These are phyloP conservation scores for Exophiala lecanii-corni DNA, from an alignment of 2,329 filamentous ascomycete species.

Conservation along the genomic window DNA sequence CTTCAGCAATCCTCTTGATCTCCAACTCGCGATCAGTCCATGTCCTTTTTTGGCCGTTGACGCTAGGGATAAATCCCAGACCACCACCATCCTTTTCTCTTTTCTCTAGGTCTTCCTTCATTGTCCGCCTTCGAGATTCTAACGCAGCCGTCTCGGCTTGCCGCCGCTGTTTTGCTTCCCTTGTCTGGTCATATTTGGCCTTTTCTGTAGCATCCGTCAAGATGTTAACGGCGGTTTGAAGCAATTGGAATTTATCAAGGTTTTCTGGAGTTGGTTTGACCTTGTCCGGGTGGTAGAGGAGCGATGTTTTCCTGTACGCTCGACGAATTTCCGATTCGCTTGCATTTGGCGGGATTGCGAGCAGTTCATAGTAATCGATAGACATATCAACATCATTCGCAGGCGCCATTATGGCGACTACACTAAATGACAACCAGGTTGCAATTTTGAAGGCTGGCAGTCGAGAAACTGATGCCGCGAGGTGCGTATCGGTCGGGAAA, in stretches of 20 bases:
- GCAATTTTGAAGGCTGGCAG: no score
- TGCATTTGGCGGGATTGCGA: slow-evolving; percentile 58
- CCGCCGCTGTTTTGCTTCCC: slow-evolving; percentile 66
- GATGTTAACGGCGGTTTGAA: slow-evolving; percentile 82
- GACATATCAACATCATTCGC: slow-evolving; percentile 55
- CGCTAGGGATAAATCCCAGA: slow-evolving; percentile 14
- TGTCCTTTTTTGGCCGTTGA: slow-evolving; percentile 55
- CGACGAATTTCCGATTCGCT: slow-evolving; percentile 72
- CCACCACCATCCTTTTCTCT: slow-evolving; percentile 56
- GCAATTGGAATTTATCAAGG: slow-evolving; percentile 74
- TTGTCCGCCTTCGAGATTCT: slow-evolving; percentile 65
- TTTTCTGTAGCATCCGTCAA: slow-evolving; percentile 67
- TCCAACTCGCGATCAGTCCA: slow-evolving; percentile 51
- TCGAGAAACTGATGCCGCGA: no score
- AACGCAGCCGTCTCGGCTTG: slow-evolving; percentile 68
- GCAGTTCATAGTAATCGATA: slow-evolving; percentile 74
- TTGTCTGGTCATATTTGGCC: slow-evolving; percentile 70
- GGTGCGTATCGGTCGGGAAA: no score
- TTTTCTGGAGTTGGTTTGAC: slow-evolving; percentile 64
- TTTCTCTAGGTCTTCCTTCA: slow-evolving; percentile 82
- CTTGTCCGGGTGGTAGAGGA: slow-evolving; percentile 95
- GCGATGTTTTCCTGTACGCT: slow-evolving; percentile 76
- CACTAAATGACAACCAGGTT: no score
- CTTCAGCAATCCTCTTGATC: slow-evolving; percentile 49
- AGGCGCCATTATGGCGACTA: slow-evolving; percentile 38